Conservation (phyloP, 2,329 filamentous ascomycete genomes). For the Talaromyces albobiverticillius region DNA sequence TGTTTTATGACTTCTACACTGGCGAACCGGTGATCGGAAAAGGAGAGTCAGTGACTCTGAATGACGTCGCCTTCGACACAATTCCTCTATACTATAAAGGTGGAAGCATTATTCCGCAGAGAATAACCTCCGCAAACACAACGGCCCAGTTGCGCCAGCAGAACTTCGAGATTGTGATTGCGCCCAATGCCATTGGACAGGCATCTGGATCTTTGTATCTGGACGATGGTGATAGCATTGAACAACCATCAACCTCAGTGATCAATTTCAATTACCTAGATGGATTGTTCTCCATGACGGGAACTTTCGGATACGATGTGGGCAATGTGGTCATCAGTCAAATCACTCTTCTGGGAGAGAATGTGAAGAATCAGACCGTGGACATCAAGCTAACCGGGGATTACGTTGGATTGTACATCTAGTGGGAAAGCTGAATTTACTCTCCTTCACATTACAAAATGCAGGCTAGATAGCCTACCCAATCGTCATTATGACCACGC, state of each 20-base stretch:
- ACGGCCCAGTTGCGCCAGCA: conserved; percentile 60
- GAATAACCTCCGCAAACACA: conserved; percentile 54
- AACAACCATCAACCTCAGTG: conserved; percentile 54
- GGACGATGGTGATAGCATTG: conserved; percentile 70
- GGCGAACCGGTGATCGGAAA: conserved; percentile 45
- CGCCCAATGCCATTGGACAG: conserved; percentile 59
- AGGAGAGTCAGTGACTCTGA: conserved; percentile 44
- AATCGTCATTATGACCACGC: no score
- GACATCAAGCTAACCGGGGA: conserved; percentile 6
- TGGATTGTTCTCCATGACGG: conserved; percentile 37
- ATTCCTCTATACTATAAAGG: conserved; percentile 65
- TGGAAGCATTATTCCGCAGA: conserved; percentile 59
- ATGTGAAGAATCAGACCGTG: conserved; percentile 11
- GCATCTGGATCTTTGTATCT: conserved; percentile 70
- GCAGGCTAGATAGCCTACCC: no score
- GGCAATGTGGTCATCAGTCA: conserved; percentile 29
- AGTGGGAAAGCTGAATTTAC: no score
- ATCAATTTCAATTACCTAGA: conserved; percentile 60
- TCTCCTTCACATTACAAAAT: no score
- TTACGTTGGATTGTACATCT: not conserved
- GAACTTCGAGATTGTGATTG: conserved; percentile 69
- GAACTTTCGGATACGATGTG: conserved; percentile 26
- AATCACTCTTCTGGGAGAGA: conserved; percentile 32
- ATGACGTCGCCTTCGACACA: conserved; percentile 46
- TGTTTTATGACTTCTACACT: conserved; percentile 62